Percentiles rank a stretch among this genome's conserved stretches.
phyloP scores from a whole-genome alignment of 164 flowering plant species.

The Magnolia sinica region DNA sequence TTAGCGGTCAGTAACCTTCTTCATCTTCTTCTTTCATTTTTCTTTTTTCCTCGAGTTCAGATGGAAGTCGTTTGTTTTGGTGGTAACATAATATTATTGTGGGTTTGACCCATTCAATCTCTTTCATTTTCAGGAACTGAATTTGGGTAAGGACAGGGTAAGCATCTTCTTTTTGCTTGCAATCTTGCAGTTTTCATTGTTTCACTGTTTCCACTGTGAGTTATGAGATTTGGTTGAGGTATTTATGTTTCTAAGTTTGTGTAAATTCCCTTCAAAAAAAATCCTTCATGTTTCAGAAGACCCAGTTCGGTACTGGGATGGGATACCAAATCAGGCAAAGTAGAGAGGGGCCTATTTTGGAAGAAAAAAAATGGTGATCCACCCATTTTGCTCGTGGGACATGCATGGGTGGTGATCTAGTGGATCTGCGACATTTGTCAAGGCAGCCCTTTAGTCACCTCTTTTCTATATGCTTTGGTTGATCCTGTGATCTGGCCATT shows the following conservation, averaged over 20 bases:
- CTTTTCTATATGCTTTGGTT: background rate
- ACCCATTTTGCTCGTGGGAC: background rate
- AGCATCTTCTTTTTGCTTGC: conserved; percentile 3
- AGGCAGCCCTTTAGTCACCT: background rate
- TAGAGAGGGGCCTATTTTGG: background rate
- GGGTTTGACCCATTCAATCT: background rate
- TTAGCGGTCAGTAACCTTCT: conserved; percentile 35
- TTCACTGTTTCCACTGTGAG: background rate
- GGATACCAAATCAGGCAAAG: background rate
- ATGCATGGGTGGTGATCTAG: background rate
- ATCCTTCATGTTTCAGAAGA: background rate
- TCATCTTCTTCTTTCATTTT: background rate
- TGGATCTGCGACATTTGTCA: background rate
- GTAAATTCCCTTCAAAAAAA: background rate
- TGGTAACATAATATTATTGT: background rate
- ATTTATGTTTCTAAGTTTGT: background rate
- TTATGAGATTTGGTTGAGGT: background rate
- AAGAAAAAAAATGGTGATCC: background rate
- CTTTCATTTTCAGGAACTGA: conserved; percentile 56
- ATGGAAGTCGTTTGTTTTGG: background rate
- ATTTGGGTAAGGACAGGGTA: conserved; percentile 61
- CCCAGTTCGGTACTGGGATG: background rate
- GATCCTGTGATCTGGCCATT: background rate
- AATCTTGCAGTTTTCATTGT: background rate
- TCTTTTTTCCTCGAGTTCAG: background rate